Percentiles rank a stretch among this genome's conserved stretches.
These are phyloP conservation scores for Erythrobasidium hasegawianum DNA, from an alignment of 1,284 basidiomycete species.

Conservation along the genomic window DNA sequence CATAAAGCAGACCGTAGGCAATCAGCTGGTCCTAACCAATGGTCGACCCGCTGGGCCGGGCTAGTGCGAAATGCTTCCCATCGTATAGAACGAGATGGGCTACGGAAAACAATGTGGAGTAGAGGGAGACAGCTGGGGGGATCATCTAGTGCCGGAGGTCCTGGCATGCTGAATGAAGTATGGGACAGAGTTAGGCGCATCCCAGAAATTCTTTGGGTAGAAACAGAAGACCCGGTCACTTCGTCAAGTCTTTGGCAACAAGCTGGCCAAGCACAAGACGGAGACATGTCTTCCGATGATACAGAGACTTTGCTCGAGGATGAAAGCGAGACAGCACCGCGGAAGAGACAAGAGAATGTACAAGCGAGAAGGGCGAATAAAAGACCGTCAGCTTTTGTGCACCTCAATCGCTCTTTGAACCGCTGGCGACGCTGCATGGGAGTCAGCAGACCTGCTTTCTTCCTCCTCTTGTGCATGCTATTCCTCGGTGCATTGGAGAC, in stretches of 20 bases:
- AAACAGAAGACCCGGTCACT: slow-evolving; percentile 22
- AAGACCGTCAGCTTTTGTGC: neutral
- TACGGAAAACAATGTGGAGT: slow-evolving; percentile 15
- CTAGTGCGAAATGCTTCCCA: slow-evolving; percentile 9
- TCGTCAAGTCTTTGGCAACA: slow-evolving; percentile 9
- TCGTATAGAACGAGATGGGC: slow-evolving; percentile 26
- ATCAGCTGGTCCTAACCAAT: neutral
- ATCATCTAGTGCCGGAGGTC: neutral
- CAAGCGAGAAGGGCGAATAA: neutral
- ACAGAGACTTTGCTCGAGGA: slow-evolving; percentile 19
- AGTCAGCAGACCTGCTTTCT: slow-evolving; percentile 10
- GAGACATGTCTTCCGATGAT: slow-evolving; percentile 13
- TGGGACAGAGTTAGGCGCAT: slow-evolving; percentile 20
- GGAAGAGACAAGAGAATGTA: neutral
- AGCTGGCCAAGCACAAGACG: neutral
- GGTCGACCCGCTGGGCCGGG: slow-evolving; percentile 24
- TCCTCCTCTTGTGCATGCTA: slow-evolving; percentile 15
- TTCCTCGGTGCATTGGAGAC: slow-evolving; percentile 19
- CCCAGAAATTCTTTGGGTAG: slow-evolving; percentile 18
- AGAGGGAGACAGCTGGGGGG: slow-evolving; percentile 4
- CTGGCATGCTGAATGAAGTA: neutral
- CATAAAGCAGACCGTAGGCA: neutral
- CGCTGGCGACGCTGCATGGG: slow-evolving; percentile 19
- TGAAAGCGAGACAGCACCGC: neutral
- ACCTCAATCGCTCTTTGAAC: neutral